Evolutionary conservation across 768 basidiomycete genomes (phyloP).

Genomic region (Clathrus columnatus): DNA sequence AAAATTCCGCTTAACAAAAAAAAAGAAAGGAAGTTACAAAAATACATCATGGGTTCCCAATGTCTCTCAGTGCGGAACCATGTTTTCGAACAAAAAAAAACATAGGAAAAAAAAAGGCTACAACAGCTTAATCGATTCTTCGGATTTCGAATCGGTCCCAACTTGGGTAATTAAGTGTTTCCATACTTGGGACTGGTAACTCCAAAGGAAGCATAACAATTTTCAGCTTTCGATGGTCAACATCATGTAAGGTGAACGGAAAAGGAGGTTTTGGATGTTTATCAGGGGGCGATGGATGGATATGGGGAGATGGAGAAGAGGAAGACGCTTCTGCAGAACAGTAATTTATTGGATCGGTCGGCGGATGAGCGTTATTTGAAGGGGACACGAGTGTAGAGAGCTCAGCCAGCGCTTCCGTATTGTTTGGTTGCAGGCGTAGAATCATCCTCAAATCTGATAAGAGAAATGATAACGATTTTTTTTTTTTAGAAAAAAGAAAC

Average conservation of each 20-base stretch:
- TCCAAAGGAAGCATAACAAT: slow-evolving; percentile 6
- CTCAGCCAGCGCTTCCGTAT: slow-evolving; percentile 52
- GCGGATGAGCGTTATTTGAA: not conserved
- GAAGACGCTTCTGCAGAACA: not conserved
- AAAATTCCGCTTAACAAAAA: no score
- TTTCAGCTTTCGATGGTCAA: slow-evolving; percentile 7
- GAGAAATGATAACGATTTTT: not conserved
- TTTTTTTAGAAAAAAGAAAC: no score
- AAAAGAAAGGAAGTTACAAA: no score
- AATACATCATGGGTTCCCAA: no score
- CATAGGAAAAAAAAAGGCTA: not conserved
- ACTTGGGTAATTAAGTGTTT: slow-evolving; percentile 7
- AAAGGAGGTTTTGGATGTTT: slow-evolving; percentile 5
- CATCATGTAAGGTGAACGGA: slow-evolving; percentile 2
- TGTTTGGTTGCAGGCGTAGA: slow-evolving; percentile 54
- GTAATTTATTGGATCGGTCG: not conserved
- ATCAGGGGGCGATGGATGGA: slow-evolving; percentile 10
- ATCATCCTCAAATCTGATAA: slow-evolving; percentile 50
- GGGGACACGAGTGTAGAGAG: slow-evolving; percentile 32
- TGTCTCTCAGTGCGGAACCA: not conserved
- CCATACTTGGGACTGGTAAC: slow-evolving; percentile 5
- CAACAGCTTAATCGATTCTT: not conserved
- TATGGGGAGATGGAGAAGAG: not conserved
- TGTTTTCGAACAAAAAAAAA: not conserved
- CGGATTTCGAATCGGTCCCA: slow-evolving; percentile 10